Percentiles rank a stretch among this genome's conserved stretches.
These are phyloP conservation scores for Aspergillus japonicus DNA, from an alignment of 2,329 filamentous ascomycete genomes.

Conservation along the genomic window DNA sequence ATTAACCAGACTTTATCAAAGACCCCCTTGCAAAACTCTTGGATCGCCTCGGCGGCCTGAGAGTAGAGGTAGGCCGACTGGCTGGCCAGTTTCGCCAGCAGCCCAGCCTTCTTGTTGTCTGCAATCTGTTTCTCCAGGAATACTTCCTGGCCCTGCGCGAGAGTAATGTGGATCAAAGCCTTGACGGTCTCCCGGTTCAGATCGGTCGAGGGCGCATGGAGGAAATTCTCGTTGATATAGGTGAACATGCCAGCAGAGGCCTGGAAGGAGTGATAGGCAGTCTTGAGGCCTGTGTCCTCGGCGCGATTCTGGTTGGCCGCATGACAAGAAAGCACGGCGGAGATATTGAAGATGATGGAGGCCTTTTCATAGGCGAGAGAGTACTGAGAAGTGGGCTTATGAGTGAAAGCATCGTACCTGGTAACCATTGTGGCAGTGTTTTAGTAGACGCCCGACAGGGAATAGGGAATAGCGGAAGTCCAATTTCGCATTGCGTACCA, in stretches of 20 bases:
- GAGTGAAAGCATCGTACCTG: conserved; percentile 99
- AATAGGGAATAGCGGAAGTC: background rate
- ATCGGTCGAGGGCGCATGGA: conserved; percentile 95
- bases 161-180: conserved; percentile 84
- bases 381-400: conserved; percentile 95
- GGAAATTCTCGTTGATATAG: conserved; percentile 99
- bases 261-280: conserved; percentile 96
- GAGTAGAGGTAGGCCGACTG: conserved; percentile 86
- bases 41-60: conserved; percentile 83
- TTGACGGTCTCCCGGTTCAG: conserved; percentile 94
- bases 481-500: conserved; percentile 59
- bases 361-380: conserved; percentile 97
- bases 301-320: conserved; percentile 88
- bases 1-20: conserved; percentile 94
- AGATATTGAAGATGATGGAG: conserved; percentile 99
- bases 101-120: conserved; percentile 86
- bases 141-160: conserved; percentile 95
- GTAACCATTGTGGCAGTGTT: background rate
- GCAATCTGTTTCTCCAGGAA: conserved; percentile 94
- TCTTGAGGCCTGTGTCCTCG: conserved; percentile 90
- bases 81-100: conserved; percentile 88
- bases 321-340: conserved; percentile 92
- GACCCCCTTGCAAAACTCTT: conserved; percentile 86
- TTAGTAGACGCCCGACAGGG: conserved; percentile 2
- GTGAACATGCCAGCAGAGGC: conserved; percentile 99